These are phyloP conservation scores for Ambispora gerdemannii DNA, from an alignment of 192 early-diverging fungal species.

Conservation along the genomic window DNA sequence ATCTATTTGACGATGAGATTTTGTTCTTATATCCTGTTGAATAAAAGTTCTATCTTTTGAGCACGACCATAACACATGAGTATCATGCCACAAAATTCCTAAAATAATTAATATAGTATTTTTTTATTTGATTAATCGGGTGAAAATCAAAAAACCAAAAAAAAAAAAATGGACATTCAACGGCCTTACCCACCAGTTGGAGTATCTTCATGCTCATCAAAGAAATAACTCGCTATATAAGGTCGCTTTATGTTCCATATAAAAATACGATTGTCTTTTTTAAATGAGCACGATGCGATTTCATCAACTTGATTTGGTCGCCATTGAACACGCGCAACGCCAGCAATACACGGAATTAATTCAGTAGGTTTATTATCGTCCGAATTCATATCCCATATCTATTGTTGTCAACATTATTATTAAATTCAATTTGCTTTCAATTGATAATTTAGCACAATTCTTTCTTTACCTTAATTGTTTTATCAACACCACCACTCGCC, in stretches of 20 bases:
- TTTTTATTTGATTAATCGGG: neutral
- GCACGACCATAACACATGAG: slow-evolving; percentile 62
- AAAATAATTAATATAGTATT: neutral
- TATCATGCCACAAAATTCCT: slow-evolving; percentile 68
- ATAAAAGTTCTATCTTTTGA: slow-evolving; percentile 77
- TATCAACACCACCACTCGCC: slow-evolving; percentile 78
- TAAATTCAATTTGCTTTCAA: neutral
- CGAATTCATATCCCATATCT: slow-evolving; percentile 69
- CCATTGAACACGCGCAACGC: slow-evolving; percentile 69
- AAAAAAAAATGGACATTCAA: neutral
- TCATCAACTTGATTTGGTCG: slow-evolving; percentile 63
- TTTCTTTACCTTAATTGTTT: slow-evolving; percentile 69
- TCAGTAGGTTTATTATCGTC: slow-evolving; percentile 58
- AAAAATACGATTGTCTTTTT: slow-evolving; percentile 61
- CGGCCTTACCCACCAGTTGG: slow-evolving; percentile 60
- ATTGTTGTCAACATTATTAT: neutral
- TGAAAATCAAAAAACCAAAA: neutral
- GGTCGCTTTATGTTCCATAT: slow-evolving; percentile 71
- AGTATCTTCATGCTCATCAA: slow-evolving; percentile 67
- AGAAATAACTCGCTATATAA: slow-evolving; percentile 60
- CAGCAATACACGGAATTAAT: slow-evolving; percentile 62
- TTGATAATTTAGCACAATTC: too few relatives aligned
- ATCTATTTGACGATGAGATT: slow-evolving; percentile 45
- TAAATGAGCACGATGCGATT: slow-evolving; percentile 67
- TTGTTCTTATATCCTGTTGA: slow-evolving; percentile 50